Conservation (phyloP, 139 green algal genomes). For the Micromonas commoda region DNA sequence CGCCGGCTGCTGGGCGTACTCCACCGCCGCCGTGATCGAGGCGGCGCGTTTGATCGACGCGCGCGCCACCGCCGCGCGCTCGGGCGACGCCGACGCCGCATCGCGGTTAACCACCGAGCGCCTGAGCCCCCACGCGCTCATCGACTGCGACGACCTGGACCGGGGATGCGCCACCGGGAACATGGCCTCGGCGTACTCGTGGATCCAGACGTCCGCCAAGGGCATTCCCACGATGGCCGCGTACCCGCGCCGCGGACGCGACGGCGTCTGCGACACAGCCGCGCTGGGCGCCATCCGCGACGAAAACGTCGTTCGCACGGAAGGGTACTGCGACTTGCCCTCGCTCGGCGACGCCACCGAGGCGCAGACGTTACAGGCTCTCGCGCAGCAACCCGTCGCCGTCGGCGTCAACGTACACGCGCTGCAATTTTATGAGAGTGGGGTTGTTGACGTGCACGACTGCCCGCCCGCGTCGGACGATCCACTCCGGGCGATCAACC, state of each 20-base stretch:
- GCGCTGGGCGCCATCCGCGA: too few species aligned
- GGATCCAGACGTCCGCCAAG: background rate
- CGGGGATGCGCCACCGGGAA: background rate
- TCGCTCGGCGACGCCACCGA: background rate
- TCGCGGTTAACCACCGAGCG: background rate
- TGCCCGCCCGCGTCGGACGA: background rate
- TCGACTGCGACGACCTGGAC: background rate
- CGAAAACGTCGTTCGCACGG: too few species aligned
- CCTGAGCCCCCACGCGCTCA: background rate
- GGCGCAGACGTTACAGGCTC: background rate
- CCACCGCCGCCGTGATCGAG: background rate
- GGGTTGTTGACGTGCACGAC: background rate
- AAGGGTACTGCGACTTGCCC: background rate
- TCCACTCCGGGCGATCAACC: background rate
- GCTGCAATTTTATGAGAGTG: background rate
- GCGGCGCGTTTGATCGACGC: background rate
- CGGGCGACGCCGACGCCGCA: too few species aligned
- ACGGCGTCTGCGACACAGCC: too few species aligned
- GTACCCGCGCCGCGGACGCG: too few species aligned
- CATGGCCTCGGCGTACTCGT: background rate
- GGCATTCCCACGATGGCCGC: background rate
- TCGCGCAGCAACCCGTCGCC: background rate
- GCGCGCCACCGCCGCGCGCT: background rate
- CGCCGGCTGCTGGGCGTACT: slow-evolving; percentile 6
- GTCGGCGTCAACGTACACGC: background rate